Evolutionary conservation across 805 yeast species (phyloP).

Genomic region (Starmera dryadoides): DNA sequence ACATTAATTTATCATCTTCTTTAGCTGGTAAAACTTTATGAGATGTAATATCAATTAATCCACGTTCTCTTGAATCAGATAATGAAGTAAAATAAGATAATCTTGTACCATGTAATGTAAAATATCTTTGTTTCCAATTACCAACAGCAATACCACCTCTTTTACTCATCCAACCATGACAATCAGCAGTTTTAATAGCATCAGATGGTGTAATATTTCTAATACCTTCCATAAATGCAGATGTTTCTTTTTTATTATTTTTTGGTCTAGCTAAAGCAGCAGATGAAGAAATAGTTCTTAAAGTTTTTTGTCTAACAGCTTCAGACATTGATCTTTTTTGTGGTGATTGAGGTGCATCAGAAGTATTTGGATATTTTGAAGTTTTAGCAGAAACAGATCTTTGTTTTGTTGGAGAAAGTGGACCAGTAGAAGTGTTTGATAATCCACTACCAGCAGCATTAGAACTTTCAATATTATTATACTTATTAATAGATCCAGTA

Average conservation of each 20-base stretch:
- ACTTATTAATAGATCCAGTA: not conserved
- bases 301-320: slow-evolving; percentile 41
- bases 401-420: slow-evolving; percentile 23
- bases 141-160: slow-evolving; percentile 78
- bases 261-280: slow-evolving; percentile 22
- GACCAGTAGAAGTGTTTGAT: not conserved
- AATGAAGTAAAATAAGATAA: slow-evolving; percentile 78
- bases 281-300: slow-evolving; percentile 48
- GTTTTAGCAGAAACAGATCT: slow-evolving; percentile 45
- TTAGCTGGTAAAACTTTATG: slow-evolving; percentile 82
- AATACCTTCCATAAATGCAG: slow-evolving; percentile 87
- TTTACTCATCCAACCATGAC: slow-evolving; percentile 95
- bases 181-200: slow-evolving; percentile 67
- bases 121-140: slow-evolving; percentile 84
- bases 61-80: slow-evolving; percentile 79
- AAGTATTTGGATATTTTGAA: slow-evolving; percentile 10
- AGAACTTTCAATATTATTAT: not conserved
- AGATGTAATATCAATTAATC: slow-evolving; percentile 91
- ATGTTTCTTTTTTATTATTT: slow-evolving; percentile 56
- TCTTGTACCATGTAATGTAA: slow-evolving; percentile 87
- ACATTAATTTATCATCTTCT: slow-evolving; percentile 79
- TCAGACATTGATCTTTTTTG: slow-evolving; percentile 41
- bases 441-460: not conserved
- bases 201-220: slow-evolving; percentile 67
- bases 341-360: slow-evolving; percentile 1